Evolutionary conservation across 345 rosid species (phyloP), one percentile per base, ranked within the genome.

Genomic region (Citrus cavaleriei): DNA sequence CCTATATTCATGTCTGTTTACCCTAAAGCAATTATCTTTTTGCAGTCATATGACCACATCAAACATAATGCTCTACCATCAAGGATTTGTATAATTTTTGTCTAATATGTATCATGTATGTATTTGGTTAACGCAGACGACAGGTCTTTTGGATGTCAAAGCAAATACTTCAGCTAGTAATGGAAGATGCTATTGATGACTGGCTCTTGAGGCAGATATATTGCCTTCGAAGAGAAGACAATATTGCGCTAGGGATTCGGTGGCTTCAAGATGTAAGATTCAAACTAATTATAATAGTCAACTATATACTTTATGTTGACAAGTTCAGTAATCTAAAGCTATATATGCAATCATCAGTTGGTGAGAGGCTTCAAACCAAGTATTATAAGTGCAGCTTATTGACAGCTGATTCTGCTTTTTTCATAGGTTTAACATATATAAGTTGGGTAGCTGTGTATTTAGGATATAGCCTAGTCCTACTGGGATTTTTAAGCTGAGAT

Each of bases 141-240:
- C 98, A 97, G 81, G 98, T 94, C 80, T 94, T 94, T 84, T 94
- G 99, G 98, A 93, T 97, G 70, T 94, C 98, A 77, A 97, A 92
- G 87, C 97, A 97, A 84, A 94, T 97, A 78, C 80, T 94, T 77
- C 99, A 97, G 82, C 83, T 97, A 73, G 87, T 94, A 75, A 97
- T 94, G 99, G 98, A 94, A 84, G 98, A 94, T 90, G 98, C 98
- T 75, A 94, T 94, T 60, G 99, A 93, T 91, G 98, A 97, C 84
- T 97, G 89, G 90, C 97, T 97, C 71, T 78, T 97, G 86, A 89
- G 96, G 83, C 96, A 91, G 81, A 86, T 97, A 70, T 86, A 85
- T 69, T 97, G 93, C 96, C 93, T 97, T 77, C 87, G 94, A 71
- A 89, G 80, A 32, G 98, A 94, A 85, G 99, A 97, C 13, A 88